Evolutionary conservation across 768 basidiomycete species (phyloP).

Genomic region (Amanita exitialis): DNA sequence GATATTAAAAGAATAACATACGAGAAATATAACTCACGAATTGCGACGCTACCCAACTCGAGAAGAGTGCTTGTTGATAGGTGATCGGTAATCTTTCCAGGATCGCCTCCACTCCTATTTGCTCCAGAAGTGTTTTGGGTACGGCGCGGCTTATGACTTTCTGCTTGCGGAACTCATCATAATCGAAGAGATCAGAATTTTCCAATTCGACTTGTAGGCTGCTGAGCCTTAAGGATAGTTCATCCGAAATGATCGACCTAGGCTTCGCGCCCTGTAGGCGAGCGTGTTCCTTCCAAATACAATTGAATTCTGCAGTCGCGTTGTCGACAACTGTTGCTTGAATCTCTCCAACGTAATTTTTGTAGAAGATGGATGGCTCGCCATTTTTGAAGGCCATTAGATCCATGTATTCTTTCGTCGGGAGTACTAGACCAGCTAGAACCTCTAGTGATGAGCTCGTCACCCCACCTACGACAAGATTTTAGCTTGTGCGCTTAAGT

Average conservation of each 20-base stretch:
- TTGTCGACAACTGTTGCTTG: slow-evolving; percentile 87
- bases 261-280: slow-evolving; percentile 74
- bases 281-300: slow-evolving; percentile 88
- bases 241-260: slow-evolving; percentile 88
- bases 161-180: slow-evolving; percentile 57
- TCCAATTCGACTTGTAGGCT: slow-evolving; percentile 90
- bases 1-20: neutral
- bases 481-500: no score
- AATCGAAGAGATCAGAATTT: slow-evolving; percentile 73
- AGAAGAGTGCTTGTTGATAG: slow-evolving; percentile 83
- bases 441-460: slow-evolving; percentile 96
- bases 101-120: slow-evolving; percentile 73
- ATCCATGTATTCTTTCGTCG: slow-evolving; percentile 81
- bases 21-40: slow-evolving; percentile 43
- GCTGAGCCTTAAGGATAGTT: slow-evolving; percentile 83
- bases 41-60: slow-evolving; percentile 82
- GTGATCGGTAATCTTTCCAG: slow-evolving; percentile 70
- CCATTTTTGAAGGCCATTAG: slow-evolving; percentile 92
- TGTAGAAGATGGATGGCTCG: slow-evolving; percentile 79
- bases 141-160: slow-evolving; percentile 79
- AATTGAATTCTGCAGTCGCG: slow-evolving; percentile 80
- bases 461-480: slow-evolving; percentile 62
- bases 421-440: slow-evolving; percentile 86
- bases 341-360: slow-evolving; percentile 87
- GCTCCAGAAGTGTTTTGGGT: slow-evolving; percentile 79